Evolutionary conservation across 768 basidiomycete genomes (phyloP).

Genomic region (Coprinellus aureogranulatus): DNA sequence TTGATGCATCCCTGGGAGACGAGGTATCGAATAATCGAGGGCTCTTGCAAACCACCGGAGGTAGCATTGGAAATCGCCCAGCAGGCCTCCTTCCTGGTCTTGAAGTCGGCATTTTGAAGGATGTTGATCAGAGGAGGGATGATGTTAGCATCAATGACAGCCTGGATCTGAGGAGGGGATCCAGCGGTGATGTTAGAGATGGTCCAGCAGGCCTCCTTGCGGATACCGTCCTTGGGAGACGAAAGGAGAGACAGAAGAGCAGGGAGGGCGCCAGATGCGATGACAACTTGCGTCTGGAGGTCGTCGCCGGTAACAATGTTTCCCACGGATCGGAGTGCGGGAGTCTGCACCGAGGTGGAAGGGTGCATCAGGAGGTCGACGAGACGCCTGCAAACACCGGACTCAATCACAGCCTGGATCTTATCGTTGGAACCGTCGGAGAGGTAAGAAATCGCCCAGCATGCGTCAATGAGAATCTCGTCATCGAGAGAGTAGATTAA

Average conservation of each 20-base stretch:
- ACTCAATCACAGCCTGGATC: slow-evolving; percentile 99
- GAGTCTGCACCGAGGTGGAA: slow-evolving; percentile 95
- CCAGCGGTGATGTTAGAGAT: slow-evolving; percentile 99
- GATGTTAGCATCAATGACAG: slow-evolving; percentile 97
- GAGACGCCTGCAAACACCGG: slow-evolving; percentile 93
- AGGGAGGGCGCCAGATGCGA: slow-evolving; percentile 94
- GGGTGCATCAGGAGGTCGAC: slow-evolving; percentile 96
- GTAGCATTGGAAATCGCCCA: slow-evolving; percentile 99
- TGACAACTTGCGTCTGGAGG: slow-evolving; percentile 98
- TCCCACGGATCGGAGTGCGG: slow-evolving; percentile 95
- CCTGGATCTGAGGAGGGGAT: slow-evolving; percentile 93
- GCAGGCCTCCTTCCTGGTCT: slow-evolving; percentile 98
- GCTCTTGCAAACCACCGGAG: slow-evolving; percentile 95
- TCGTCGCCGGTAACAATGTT: slow-evolving; percentile 99
- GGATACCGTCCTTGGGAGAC: slow-evolving; percentile 97
- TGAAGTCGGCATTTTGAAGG: slow-evolving; percentile 96
- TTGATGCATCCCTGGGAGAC: slow-evolving; percentile 98
- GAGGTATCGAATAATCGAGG: slow-evolving; percentile 95
- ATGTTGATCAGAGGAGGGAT: slow-evolving; percentile 98
- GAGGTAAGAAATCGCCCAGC: slow-evolving; percentile 99
- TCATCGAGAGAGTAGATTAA: slow-evolving; percentile 98
- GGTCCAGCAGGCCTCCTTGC: slow-evolving; percentile 99
- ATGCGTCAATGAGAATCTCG: slow-evolving; percentile 98
- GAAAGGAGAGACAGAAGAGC: slow-evolving; percentile 90
- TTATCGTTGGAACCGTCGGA: slow-evolving; percentile 99